Conservation (phyloP, 2,329 filamentous ascomycete species). For the Epichloe sp. region DNA sequence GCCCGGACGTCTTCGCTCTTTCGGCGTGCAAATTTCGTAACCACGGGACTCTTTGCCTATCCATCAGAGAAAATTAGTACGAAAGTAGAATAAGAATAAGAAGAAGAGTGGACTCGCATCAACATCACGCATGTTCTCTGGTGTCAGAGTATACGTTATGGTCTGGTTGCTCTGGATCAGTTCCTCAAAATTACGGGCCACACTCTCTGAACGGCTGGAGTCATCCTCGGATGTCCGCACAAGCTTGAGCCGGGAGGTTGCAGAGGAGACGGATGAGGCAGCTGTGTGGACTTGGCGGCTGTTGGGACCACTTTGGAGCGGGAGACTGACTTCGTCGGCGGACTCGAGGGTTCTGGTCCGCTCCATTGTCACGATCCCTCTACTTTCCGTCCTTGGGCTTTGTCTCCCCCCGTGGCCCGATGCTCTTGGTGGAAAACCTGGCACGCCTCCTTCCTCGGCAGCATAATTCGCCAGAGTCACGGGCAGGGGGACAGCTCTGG, state of each 20-base stretch:
- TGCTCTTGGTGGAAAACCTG: constrained; percentile 21
- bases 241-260: constrained; percentile 36
- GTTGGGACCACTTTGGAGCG: constrained; percentile 12
- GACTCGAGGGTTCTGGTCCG: constrained; percentile 21
- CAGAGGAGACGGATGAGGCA: constrained; percentile 38
- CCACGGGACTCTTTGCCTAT: constrained; percentile 28
- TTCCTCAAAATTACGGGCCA: constrained; percentile 60
- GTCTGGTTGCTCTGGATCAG: constrained; percentile 73
- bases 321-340: constrained; percentile 19
- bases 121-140: constrained; percentile 64
- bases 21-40: constrained; percentile 24
- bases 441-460: constrained; percentile 17
- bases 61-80: constrained; percentile 1
- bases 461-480: constrained; percentile 13
- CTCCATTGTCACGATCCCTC: constrained; percentile 27
- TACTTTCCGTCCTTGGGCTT: constrained; percentile 17
- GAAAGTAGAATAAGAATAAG: background rate
- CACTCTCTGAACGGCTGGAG: constrained; percentile 37
- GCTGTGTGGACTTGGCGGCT: constrained; percentile 31
- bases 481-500: background rate
- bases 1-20: constrained; percentile 34
- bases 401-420: constrained; percentile 13
- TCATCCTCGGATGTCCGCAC: constrained; percentile 47
- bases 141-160: constrained; percentile 70
- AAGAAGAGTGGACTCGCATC: constrained; percentile 39